A percentile compares a stretch with the other conserved stretches of the same genome.
phyloP scores from a whole-genome alignment of 768 basidiomycete species.

The Lyophyllum decastes region DNA sequence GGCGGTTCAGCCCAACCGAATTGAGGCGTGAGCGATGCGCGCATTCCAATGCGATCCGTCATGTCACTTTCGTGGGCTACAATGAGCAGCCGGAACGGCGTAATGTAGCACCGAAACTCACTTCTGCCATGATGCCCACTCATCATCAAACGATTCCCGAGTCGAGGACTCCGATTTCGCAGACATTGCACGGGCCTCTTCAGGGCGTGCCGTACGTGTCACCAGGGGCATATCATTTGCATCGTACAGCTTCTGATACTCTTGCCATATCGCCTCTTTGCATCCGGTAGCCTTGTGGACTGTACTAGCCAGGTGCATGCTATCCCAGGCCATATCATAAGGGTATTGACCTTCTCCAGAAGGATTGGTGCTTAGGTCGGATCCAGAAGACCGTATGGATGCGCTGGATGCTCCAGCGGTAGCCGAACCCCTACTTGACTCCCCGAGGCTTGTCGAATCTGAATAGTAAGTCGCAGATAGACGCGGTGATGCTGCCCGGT shows the following conservation, averaged over 20 bases:
- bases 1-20: conserved; percentile 54
- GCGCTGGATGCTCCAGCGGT: neutral
- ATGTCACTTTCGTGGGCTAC: conserved; percentile 57
- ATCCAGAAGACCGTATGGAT: conserved; percentile 1
- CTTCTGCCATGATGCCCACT: conserved; percentile 74
- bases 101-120: conserved; percentile 31
- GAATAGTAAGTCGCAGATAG: conserved; percentile 1
- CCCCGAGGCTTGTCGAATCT: no score
- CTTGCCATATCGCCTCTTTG: conserved; percentile 69
- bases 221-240: conserved; percentile 38
- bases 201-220: conserved; percentile 33
- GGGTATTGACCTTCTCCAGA: neutral
- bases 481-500: neutral
- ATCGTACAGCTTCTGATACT: conserved; percentile 55
- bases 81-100: conserved; percentile 3
- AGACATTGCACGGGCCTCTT: conserved; percentile 14
- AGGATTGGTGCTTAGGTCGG: neutral
- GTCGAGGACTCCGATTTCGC: conserved; percentile 27
- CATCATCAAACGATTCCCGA: conserved; percentile 63
- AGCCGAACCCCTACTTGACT: neutral
- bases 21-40: conserved; percentile 44
- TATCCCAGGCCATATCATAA: conserved; percentile 40
- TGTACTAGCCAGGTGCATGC: conserved; percentile 66
- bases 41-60: conserved; percentile 69
- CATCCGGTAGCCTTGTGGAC: conserved; percentile 60